These are phyloP conservation scores for Hygrophorus russula DNA, from an alignment of 768 basidiomycete genomes.

Conservation along the genomic window DNA sequence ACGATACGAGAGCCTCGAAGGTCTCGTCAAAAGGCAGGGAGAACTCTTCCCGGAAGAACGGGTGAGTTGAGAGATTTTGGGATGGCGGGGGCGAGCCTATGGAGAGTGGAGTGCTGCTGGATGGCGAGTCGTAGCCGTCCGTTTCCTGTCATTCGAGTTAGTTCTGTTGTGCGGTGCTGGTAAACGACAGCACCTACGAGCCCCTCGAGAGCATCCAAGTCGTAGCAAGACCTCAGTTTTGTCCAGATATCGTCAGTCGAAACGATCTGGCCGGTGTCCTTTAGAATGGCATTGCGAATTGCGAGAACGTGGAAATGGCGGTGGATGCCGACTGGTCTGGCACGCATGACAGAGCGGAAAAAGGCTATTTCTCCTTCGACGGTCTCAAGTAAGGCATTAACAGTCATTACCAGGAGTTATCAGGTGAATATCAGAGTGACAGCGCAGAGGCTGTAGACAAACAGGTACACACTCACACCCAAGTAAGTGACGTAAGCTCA, in stretches of 20 bases:
- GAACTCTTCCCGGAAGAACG: slow-evolving; percentile 67
- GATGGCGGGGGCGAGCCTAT: slow-evolving; percentile 59
- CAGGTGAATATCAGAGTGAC: background rate
- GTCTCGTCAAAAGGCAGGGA: slow-evolving; percentile 46
- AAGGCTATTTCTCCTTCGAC: slow-evolving; percentile 80
- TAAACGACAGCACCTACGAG: slow-evolving; percentile 33
- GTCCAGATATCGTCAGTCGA: slow-evolving; percentile 59
- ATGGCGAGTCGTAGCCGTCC: slow-evolving; percentile 35
- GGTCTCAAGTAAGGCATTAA: slow-evolving; percentile 45
- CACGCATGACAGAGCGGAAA: slow-evolving; percentile 72
- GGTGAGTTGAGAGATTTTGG: slow-evolving; percentile 57
- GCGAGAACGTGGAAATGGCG: slow-evolving; percentile 73
- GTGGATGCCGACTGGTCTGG: slow-evolving; percentile 76
- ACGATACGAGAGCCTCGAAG: slow-evolving; percentile 47
- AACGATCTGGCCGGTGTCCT: slow-evolving; percentile 56
- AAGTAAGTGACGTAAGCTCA: no score
- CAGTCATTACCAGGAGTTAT: slow-evolving; percentile 13
- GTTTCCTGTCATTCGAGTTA: slow-evolving; percentile 15
- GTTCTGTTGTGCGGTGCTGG: background rate
- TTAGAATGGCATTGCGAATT: slow-evolving; percentile 59
- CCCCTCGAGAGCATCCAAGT: slow-evolving; percentile 63
- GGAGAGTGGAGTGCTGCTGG: slow-evolving; percentile 32
- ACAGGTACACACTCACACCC: no score
- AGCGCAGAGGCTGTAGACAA: background rate
- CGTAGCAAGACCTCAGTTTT: slow-evolving; percentile 61